phyloP scores from a whole-genome alignment of 2,329 filamentous ascomycete genomes.

The Fusarium sp. region DNA sequence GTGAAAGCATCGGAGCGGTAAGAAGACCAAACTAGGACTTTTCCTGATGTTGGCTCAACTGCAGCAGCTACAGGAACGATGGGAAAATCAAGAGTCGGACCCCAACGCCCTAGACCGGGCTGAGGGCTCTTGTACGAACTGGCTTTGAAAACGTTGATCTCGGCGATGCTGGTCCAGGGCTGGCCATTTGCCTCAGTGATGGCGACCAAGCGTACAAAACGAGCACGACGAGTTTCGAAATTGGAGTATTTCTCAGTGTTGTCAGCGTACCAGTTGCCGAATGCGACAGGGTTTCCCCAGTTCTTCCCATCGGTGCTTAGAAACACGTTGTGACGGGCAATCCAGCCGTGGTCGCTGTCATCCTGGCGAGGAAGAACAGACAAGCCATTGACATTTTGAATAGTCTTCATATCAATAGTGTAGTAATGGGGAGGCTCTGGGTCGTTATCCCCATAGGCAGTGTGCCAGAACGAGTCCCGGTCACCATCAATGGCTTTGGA shows the following conservation, averaged over 20 bases:
- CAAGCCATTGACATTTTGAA: constrained; percentile 28
- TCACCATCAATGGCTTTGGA: constrained; percentile 34
- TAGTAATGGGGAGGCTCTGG: constrained; percentile 23
- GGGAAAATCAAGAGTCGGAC: constrained; percentile 34
- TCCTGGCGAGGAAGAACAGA: constrained; percentile 37
- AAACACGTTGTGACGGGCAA: constrained; percentile 17
- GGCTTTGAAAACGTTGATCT: constrained; percentile 37
- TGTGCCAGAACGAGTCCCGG: constrained; percentile 34
- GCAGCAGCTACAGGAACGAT: constrained; percentile 39
- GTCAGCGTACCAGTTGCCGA: constrained; percentile 35
- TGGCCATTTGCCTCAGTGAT: constrained; percentile 13
- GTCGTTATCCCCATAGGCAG: constrained; percentile 1
- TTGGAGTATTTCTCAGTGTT: constrained; percentile 30
- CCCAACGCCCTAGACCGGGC: constrained; percentile 27
- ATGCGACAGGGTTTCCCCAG: constrained; percentile 31
- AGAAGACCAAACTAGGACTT: constrained; percentile 32
- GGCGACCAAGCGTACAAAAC: constrained; percentile 29
- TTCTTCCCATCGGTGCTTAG: constrained; percentile 29
- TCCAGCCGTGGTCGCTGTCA: constrained; percentile 4
- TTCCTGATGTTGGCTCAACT: constrained; percentile 30
- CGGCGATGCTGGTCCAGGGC: constrained; percentile 37
- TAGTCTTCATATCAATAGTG: constrained; percentile 29
- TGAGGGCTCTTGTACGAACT: constrained; percentile 5
- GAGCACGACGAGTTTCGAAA: constrained; percentile 34
- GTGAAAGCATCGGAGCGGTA: constrained; percentile 16